Percentiles rank a stretch among this genome's conserved stretches.
Evolutionary conservation across 2,329 filamentous ascomycete genomes (phyloP).

Genomic region (Taxawa tesnikishii): DNA sequence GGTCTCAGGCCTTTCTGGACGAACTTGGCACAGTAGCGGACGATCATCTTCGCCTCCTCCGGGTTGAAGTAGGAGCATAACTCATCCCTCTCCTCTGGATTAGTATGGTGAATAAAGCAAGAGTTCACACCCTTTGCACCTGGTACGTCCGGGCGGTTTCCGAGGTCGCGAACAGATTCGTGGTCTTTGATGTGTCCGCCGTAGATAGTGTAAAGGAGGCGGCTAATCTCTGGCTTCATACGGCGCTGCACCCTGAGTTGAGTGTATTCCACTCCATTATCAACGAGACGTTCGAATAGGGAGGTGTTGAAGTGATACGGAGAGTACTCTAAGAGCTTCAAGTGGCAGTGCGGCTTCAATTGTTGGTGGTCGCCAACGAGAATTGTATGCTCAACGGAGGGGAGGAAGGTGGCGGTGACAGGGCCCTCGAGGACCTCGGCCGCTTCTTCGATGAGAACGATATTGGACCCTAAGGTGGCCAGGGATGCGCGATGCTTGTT

Average conservation of each 20-base stretch:
- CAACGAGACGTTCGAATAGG: slow-evolving; percentile 68
- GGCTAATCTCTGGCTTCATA: slow-evolving; percentile 58
- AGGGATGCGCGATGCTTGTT: slow-evolving; percentile 68
- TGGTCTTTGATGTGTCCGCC: slow-evolving; percentile 45
- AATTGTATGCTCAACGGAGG: slow-evolving; percentile 51
- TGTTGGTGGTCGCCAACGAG: slow-evolving; percentile 74
- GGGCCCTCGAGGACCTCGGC: slow-evolving; percentile 62
- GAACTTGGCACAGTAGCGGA: slow-evolving; percentile 60
- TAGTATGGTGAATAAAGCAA: slow-evolving; percentile 53
- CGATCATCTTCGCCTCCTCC: slow-evolving; percentile 64
- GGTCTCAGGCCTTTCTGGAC: slow-evolving; percentile 50
- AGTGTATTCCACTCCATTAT: slow-evolving; percentile 49
- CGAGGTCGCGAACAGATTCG: slow-evolving; percentile 33
- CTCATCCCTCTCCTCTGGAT: slow-evolving; percentile 51
- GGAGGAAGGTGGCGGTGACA: slow-evolving; percentile 46
- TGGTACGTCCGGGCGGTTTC: slow-evolving; percentile 38
- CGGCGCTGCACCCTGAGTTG: slow-evolving; percentile 57
- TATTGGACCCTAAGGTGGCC: slow-evolving; percentile 49
- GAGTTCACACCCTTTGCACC: slow-evolving; percentile 51
- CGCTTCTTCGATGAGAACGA: slow-evolving; percentile 68
- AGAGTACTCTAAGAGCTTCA: slow-evolving; percentile 42
- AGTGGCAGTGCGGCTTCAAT: slow-evolving; percentile 56
- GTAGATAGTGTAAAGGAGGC: slow-evolving; percentile 51
- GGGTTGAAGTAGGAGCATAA: slow-evolving; percentile 57
- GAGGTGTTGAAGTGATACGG: slow-evolving; percentile 62